phyloP scores from a whole-genome alignment of 1,284 basidiomycete species.

The Psilocybe mexicana region DNA sequence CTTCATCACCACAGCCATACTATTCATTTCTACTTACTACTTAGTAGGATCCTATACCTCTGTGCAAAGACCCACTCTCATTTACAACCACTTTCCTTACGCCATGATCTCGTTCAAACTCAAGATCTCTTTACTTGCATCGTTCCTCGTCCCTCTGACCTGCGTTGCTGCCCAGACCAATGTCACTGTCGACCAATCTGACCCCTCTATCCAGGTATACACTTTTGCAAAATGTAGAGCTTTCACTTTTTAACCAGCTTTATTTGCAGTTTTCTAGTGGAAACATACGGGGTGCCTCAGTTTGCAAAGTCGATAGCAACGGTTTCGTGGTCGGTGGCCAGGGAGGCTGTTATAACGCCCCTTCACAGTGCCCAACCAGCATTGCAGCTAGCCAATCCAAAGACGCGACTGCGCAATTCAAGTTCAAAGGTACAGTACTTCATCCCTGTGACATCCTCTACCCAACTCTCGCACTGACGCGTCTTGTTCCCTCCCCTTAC shows the following conservation, averaged over 20 bases:
- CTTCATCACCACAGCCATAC: too few relatives aligned
- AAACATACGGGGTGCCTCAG: slow-evolving; percentile 6
- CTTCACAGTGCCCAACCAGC: slow-evolving; percentile 10
- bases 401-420: slow-evolving; percentile 13
- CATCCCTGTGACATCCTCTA: too few relatives aligned
- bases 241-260: background rate
- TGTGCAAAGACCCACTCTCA: too few relatives aligned
- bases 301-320: slow-evolving; percentile 15
- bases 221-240: background rate
- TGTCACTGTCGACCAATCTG: background rate
- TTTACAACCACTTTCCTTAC: too few relatives aligned
- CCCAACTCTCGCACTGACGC: background rate
- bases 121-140: background rate
- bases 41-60: too few relatives aligned
- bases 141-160: background rate
- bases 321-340: slow-evolving; percentile 7
- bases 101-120: background rate
- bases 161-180: background rate
- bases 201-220: background rate
- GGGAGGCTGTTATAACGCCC: slow-evolving; percentile 15
- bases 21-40: too few relatives aligned
- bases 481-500: background rate
- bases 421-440: slow-evolving; percentile 12
- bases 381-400: slow-evolving; percentile 13
- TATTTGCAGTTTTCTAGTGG: slow-evolving; percentile 10